Conservation (phyloP, 2,329 filamentous ascomycete genomes). For the Claviceps fusiformis region DNA sequence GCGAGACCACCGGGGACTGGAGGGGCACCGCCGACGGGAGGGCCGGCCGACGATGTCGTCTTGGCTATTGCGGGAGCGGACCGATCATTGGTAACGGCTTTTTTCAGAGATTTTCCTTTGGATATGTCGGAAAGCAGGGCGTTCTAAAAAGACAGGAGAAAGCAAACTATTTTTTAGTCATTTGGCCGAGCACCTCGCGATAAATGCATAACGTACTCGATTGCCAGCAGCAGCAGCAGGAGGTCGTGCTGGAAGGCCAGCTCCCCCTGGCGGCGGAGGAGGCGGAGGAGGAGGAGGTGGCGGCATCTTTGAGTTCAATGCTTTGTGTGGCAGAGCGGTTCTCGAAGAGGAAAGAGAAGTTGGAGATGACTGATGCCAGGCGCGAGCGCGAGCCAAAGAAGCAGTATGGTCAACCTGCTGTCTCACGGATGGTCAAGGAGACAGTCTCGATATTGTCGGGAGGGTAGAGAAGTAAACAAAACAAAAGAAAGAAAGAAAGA, state of each 20-base stretch:
- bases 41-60: constrained; percentile 29
- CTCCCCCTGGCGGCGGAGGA: constrained; percentile 43
- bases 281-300: constrained; percentile 45
- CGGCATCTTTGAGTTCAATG: constrained; percentile 14
- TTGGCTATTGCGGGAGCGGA: constrained; percentile 57
- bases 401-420: background rate
- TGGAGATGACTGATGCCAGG: background rate
- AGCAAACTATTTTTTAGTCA: constrained; percentile 3
- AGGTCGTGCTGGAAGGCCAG: constrained; percentile 32
- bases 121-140: constrained; percentile 78
- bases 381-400: background rate
- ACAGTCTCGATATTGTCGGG: background rate
- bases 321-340: background rate
- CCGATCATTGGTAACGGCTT: constrained; percentile 81
- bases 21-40: constrained; percentile 61
- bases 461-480: background rate
- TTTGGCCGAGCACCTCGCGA: background rate
- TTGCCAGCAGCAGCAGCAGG: constrained; percentile 38
- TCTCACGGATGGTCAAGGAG: background rate
- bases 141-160: constrained; percentile 41
- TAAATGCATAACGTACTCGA: constrained; percentile 41
- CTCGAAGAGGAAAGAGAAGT: background rate
- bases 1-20: constrained; percentile 59
- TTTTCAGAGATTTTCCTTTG: constrained; percentile 70
- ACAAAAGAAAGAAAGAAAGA: background rate